Evolutionary conservation across 192 early-diverging fungal species (phyloP), one percentile per base, ranked within the genome.

Genomic region (Blastocladiella britannica): DNA sequence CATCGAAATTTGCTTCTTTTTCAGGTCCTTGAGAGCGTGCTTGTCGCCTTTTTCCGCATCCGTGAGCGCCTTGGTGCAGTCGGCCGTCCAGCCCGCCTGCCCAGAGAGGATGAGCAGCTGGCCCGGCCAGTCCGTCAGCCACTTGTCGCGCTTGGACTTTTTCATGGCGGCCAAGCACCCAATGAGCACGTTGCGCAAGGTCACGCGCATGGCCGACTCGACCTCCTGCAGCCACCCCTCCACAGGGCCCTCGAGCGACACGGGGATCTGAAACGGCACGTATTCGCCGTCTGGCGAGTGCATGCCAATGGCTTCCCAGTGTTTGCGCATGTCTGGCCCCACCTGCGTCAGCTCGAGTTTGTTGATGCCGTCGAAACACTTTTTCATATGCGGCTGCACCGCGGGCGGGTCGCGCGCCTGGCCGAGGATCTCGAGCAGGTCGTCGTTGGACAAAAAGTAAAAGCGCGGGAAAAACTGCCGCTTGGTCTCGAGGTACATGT

Each of bases 391-490:
- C 63, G 93, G 94, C 64, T 97, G 91, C 60, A 97, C 92, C 29
- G 91, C 82, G n/a, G 80, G 65, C 52, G 97, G 80, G 61, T 97
- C 93, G 65, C 94, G 91, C 61, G 84, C 80, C 66, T 97, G 97
- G 64, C 96, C 94, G 58, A 99, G 89, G 57, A 99, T 94, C 73
- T 99, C 93, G n/a, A 99, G 82, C 71, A 99, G 64, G 72, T 99
- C 96, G 70, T 99, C 96, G 64, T 99, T 94, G 65, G 91, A 94
- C 28, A 99, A 89, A 83, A 99, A 99, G 77, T 99, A 99, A 76
- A 99, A 99, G 9, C 96, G 86, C 28, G 96, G 91, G 75, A 99
- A 99, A 1, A 87, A 80, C 15, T 90, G 79, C 55, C 96, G 84
- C 68, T 99, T 89, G 54, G 89, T 78, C 66, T 99, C 96, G 59